Evolutionary conservation across 495 filamentous ascomycete genomes (phyloP).

Genomic region (Recurvomyces mirabilis): DNA sequence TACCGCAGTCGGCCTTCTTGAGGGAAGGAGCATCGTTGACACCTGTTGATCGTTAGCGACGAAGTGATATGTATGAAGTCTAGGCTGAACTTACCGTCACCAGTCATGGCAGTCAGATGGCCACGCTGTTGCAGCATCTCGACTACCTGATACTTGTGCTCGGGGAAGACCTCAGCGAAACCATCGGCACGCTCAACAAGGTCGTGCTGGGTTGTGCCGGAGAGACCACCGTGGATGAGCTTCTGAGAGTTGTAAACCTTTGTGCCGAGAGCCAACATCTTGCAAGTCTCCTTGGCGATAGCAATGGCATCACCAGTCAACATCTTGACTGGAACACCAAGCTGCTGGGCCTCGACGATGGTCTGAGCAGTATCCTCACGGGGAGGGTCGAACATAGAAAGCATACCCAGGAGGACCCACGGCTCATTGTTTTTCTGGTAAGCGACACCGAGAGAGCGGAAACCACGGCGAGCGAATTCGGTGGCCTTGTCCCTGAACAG

Average conservation of each 20-base stretch:
- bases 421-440: constrained; percentile 34
- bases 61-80: background rate
- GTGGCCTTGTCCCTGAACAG: constrained; percentile 59
- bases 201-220: constrained; percentile 62
- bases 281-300: constrained; percentile 72
- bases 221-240: constrained; percentile 63
- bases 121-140: constrained; percentile 66
- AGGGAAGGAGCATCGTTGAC: constrained; percentile 63
- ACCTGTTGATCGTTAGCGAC: constrained; percentile 31
- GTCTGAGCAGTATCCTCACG: constrained; percentile 70
- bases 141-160: constrained; percentile 71
- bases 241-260: constrained; percentile 70
- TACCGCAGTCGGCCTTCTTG: constrained; percentile 68
- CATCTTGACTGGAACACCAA: constrained; percentile 71
- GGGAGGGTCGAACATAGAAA: constrained; percentile 69
- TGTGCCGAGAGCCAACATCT: constrained; percentile 65
- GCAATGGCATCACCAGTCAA: constrained; percentile 69
- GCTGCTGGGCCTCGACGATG: constrained; percentile 63
- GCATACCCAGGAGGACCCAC: constrained; percentile 60
- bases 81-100: constrained; percentile 37
- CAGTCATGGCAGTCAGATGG: constrained; percentile 66
- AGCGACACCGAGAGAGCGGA: constrained; percentile 70
- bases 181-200: constrained; percentile 66
- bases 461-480: constrained; percentile 69
- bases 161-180: constrained; percentile 66